A percentile compares a stretch with the other conserved stretches of the same genome.
These are phyloP conservation scores for Cryptococcus deneoformans DNA, from an alignment of 1,284 basidiomycete species.

Conservation along the genomic window DNA sequence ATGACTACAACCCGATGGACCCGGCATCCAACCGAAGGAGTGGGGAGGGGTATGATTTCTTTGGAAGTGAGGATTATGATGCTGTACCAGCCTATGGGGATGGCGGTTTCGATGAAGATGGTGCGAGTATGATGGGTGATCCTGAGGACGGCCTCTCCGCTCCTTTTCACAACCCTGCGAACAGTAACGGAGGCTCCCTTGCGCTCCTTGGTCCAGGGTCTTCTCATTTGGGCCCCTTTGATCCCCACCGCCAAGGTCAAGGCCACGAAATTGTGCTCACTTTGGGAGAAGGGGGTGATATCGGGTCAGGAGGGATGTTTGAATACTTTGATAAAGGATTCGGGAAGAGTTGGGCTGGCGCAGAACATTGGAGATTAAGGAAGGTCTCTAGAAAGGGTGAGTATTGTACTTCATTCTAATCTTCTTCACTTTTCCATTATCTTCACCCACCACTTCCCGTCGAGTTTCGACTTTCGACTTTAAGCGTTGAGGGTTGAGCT, in stretches of 20 bases:
- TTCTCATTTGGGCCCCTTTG: slow-evolving; percentile 61
- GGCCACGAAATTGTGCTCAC: slow-evolving; percentile 78
- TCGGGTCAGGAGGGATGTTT: slow-evolving; percentile 59
- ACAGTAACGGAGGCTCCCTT: slow-evolving; percentile 12
- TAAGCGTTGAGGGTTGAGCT: not conserved
- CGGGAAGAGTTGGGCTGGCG: slow-evolving; percentile 96
- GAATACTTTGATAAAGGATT: slow-evolving; percentile 92
- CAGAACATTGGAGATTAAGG: slow-evolving; percentile 95
- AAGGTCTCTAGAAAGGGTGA: slow-evolving; percentile 70
- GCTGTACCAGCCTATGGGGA: slow-evolving; percentile 60
- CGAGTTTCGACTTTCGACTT: not conserved
- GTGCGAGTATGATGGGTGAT: slow-evolving; percentile 44
- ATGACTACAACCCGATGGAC: not conserved
- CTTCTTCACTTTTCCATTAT: no score
- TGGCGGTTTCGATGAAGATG: slow-evolving; percentile 51
- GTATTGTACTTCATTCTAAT: slow-evolving; percentile 24
- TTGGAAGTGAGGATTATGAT: slow-evolving; percentile 64
- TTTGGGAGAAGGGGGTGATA: slow-evolving; percentile 62
- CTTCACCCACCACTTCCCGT: not conserved
- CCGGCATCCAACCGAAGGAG: not conserved
- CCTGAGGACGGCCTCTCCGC: slow-evolving; percentile 40
- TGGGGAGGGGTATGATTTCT: slow-evolving; percentile 46
- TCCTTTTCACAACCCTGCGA: slow-evolving; percentile 18
- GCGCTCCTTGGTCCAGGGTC: slow-evolving; percentile 47
- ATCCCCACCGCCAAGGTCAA: slow-evolving; percentile 67